Conservation (phyloP, 1,284 basidiomycete species). For the Ustilago nuda region DNA sequence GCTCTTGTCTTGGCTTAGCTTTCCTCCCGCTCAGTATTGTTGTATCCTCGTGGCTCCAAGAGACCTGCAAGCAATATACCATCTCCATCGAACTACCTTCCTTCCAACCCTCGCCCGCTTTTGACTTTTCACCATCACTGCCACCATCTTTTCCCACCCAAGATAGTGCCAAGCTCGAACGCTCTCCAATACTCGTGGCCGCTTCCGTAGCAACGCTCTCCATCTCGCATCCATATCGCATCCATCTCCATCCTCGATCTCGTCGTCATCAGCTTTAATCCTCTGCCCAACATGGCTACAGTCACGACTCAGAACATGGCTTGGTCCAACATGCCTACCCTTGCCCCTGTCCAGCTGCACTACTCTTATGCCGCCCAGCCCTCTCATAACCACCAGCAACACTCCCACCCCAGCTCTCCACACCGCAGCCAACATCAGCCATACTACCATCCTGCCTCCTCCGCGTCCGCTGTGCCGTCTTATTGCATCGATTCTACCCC, state of each 20-base stretch:
- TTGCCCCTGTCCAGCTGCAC: background rate
- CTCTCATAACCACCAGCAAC: background rate
- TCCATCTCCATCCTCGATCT: background rate
- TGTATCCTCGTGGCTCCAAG: background rate
- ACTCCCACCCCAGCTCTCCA: conserved; percentile 2
- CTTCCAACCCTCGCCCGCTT: background rate
- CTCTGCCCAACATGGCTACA: conserved; percentile 1
- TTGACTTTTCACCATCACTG: background rate
- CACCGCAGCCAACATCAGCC: background rate
- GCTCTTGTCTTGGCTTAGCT: background rate
- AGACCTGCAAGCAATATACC: background rate
- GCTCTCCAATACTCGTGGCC: conserved; percentile 6
- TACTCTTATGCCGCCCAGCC: background rate
- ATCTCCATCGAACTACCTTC: background rate
- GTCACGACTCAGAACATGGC: conserved; percentile 1
- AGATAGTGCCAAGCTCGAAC: background rate
- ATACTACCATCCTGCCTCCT: background rate
- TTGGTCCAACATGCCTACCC: background rate
- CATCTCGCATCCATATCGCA: background rate
- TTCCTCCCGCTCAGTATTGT: background rate
- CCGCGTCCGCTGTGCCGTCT: background rate
- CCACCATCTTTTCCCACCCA: background rate
- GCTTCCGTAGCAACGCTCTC: background rate
- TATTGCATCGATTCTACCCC: conserved; percentile 4
- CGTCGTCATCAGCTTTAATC: background rate